Evolutionary conservation across 257 asterid genomes (phyloP).

Genomic region (Solanum pennellii): DNA sequence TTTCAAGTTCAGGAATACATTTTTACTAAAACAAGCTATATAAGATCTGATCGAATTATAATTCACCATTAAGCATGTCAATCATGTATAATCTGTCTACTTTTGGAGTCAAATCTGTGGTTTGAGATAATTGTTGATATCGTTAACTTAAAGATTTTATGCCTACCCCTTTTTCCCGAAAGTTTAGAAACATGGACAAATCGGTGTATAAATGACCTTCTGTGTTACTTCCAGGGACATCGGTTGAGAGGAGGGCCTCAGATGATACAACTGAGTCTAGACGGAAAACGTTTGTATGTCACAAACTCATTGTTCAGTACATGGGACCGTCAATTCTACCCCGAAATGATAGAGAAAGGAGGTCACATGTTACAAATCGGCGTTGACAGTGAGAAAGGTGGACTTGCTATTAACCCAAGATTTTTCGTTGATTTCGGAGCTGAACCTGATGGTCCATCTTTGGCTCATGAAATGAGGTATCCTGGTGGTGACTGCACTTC

Average conservation of each 20-base stretch:
- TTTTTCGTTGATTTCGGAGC: constrained; percentile 80
- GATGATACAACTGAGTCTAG: constrained; percentile 95
- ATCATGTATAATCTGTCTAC: background rate
- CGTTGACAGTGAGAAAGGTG: constrained; percentile 69
- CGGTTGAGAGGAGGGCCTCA: constrained; percentile 88
- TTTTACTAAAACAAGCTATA: background rate
- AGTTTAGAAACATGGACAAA: background rate
- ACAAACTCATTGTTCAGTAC: constrained; percentile 88
- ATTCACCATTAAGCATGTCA: background rate
- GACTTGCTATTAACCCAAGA: constrained; percentile 53
- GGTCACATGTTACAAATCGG: constrained; percentile 75
- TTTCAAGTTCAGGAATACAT: background rate
- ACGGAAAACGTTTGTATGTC: constrained; percentile 74
- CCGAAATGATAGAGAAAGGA: constrained; percentile 71
- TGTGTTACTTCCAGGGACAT: constrained; percentile 37
- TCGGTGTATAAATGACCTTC: background rate
- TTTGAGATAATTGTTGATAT: background rate
- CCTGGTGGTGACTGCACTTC: constrained; percentile 99
- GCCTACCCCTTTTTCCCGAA: background rate
- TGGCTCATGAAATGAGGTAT: constrained; percentile 95
- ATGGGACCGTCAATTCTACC: constrained; percentile 90
- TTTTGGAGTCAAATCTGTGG: background rate
- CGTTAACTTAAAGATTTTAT: background rate
- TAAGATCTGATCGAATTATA: background rate
- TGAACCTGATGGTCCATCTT: constrained; percentile 88